phyloP scores from a whole-genome alignment of 495 filamentous ascomycete genomes.

The Emericellopsis terricola region DNA sequence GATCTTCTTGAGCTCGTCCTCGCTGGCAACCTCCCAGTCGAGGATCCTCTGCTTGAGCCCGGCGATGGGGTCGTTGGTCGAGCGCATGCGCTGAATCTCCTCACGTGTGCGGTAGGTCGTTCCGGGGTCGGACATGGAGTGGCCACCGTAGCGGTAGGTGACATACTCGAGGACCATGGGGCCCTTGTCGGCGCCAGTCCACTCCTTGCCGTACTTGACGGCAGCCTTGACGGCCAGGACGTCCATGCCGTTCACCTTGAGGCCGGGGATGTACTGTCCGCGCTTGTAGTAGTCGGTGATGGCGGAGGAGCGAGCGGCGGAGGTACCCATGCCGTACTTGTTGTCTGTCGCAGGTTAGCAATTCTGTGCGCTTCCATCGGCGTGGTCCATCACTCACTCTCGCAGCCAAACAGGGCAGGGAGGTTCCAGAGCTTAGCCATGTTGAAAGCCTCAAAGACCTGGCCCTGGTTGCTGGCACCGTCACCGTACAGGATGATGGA shows the following conservation, averaged over 20 bases:
- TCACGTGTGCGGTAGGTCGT: conserved; percentile 98
- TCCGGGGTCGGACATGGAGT: conserved; percentile 98
- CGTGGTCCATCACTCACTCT: conserved; percentile 47
- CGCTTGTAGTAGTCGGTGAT: conserved; percentile 99
- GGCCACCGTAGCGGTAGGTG: conserved; percentile 96
- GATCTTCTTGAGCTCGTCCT: conserved; percentile 92
- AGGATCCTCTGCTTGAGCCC: conserved; percentile 95
- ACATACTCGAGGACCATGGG: conserved; percentile 96
- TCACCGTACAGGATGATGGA: conserved; percentile 90
- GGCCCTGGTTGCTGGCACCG: conserved; percentile 94
- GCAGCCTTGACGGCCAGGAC: conserved; percentile 95
- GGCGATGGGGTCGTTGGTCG: conserved; percentile 93
- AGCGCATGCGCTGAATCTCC: conserved; percentile 98
- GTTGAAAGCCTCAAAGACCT: conserved; percentile 99
- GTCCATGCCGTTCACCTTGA: conserved; percentile 99
- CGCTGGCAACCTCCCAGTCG: conserved; percentile 78
- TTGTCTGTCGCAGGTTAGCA: conserved; percentile 46
- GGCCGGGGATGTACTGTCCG: conserved; percentile 96
- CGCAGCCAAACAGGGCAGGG: conserved; percentile 87
- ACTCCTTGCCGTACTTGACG: conserved; percentile 79
- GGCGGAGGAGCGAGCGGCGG: conserved; percentile 81
- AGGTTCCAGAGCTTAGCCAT: conserved; percentile 99
- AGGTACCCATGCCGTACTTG: conserved; percentile 99
- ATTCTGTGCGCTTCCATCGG: background rate
- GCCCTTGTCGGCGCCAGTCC: conserved; percentile 61